Base-by-base conservation (phyloP, 768 basidiomycete species). In the Macrolepiota fuliginosa region DNA sequence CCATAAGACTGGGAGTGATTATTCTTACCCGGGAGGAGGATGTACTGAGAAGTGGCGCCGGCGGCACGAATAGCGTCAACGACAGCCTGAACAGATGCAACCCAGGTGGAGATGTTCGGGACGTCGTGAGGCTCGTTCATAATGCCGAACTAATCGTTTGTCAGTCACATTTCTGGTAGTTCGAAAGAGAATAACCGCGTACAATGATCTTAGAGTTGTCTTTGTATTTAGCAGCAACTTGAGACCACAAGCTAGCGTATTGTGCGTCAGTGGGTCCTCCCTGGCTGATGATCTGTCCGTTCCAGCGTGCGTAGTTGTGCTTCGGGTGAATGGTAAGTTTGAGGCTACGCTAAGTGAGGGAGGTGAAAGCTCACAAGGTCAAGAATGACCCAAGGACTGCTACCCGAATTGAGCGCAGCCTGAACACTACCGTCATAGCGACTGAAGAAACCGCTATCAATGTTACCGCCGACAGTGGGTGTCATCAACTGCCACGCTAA, bases 41-140 rank as follows among this genome's bases (percentile, higher is more conserved):
- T 82, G n/a, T 76, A 72, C 62, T 87, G 84, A 9, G 76, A 71
- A 0, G 76, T 83, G 0, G 86, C 86, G 27, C 83, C 83, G 17
- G 79, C 83, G 11, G 73, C 68, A 57, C 87, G 83, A 63, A 88
- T 86, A 4, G 83, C 85, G 50, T 79, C 85, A 13, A 87, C 84
- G 15, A 80, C 83, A 15, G 77, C 75, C 68, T 87, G 84, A 6
- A 85, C 80, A 5, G 79, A 70, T 7, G 53, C 65, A 3, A 79
- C 83, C 84, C 85, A 85, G 0, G 66, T 69, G 10, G 58, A 55
- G 61, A 83, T 74, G 55, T 72, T 66, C 10, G 76, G 79, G 11
- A 84, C 62, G 66, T 86, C 82, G 62, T 87, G 85, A 3, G 86
- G 85, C 67, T 87, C 85, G 64, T 87, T 87, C 84, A 86, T 85